Evolutionary conservation across 306 rosid species (phyloP).

Genomic region (Nissolia schottii): DNA sequence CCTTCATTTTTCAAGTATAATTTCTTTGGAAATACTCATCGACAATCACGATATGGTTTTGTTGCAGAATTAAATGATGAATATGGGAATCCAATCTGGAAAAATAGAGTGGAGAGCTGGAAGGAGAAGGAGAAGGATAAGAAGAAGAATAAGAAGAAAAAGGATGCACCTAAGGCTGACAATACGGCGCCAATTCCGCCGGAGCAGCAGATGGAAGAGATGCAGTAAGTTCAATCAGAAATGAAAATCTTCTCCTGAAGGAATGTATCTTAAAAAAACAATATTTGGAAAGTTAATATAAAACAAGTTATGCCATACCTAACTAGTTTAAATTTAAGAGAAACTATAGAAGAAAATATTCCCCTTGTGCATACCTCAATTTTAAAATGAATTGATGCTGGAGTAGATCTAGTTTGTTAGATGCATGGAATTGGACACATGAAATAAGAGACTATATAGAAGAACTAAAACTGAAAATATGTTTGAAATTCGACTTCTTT

Average conservation of each 20-base stretch:
- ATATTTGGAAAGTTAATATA: background rate
- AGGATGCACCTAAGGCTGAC: slow-evolving; percentile 46
- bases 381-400: background rate
- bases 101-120: slow-evolving; percentile 98
- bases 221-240: slow-evolving; percentile 48
- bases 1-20: background rate
- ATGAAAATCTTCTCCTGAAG: background rate
- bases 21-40: background rate
- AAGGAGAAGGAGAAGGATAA: slow-evolving; percentile 98
- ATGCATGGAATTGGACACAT: background rate
- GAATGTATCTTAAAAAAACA: background rate
- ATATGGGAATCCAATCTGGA: slow-evolving; percentile 96
- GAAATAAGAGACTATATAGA: background rate
- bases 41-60: slow-evolving; percentile 23
- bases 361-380: background rate
- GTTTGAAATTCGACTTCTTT: background rate
- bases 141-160: slow-evolving; percentile 90
- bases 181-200: slow-evolving; percentile 57
- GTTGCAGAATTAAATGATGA: slow-evolving; percentile 74
- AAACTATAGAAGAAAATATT: background rate
- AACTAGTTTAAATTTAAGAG: background rate
- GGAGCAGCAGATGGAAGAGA: slow-evolving; percentile 80
- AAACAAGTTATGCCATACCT: background rate
- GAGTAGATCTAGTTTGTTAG: background rate
- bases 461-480: background rate